Percentiles rank a stretch among this genome's conserved stretches.
These are phyloP conservation scores for Fonsecaea monophora DNA, from an alignment of 2,329 filamentous ascomycete species.

Conservation along the genomic window DNA sequence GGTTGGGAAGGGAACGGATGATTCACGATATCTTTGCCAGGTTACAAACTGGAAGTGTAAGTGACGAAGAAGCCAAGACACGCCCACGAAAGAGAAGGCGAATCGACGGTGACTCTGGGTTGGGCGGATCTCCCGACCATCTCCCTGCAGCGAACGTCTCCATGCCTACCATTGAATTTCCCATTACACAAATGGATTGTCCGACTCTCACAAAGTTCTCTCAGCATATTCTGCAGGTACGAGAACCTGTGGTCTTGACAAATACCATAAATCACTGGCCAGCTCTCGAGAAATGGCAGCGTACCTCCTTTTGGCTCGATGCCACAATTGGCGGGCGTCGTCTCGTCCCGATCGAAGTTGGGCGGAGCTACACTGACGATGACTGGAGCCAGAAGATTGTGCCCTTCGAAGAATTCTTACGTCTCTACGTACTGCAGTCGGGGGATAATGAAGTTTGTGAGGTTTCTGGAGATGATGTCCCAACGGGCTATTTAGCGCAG, in stretches of 20 bases:
- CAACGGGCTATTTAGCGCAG: constrained; percentile 84
- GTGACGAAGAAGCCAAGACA: constrained; percentile 7
- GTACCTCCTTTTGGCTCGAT: constrained; percentile 74
- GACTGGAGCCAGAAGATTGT: constrained; percentile 85
- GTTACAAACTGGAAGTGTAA: constrained; percentile 5
- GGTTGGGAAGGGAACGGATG: constrained; percentile 59
- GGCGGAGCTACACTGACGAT: constrained; percentile 83
- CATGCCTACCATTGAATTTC: constrained; percentile 45
- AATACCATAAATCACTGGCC: constrained; percentile 75
- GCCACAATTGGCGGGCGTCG: constrained; percentile 77
- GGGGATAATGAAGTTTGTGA: background rate
- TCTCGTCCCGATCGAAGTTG: constrained; percentile 84
- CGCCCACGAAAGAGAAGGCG: constrained; percentile 20
- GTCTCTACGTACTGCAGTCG: constrained; percentile 61
- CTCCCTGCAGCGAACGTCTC: constrained; percentile 34
- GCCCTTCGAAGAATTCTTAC: constrained; percentile 73
- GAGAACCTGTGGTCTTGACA: constrained; percentile 72
- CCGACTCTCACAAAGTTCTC: constrained; percentile 68
- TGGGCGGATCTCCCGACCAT: background rate
- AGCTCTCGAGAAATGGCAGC: constrained; percentile 76
- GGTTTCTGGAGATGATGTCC: constrained; percentile 33
- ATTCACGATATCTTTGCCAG: constrained; percentile 43
- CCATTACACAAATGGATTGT: constrained; percentile 50
- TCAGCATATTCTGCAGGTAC: constrained; percentile 59
- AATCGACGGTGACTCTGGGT: constrained; percentile 1